These are phyloP conservation scores for Excoecaria cochinchinensis DNA, from an alignment of 345 rosid genomes.

Conservation along the genomic window DNA sequence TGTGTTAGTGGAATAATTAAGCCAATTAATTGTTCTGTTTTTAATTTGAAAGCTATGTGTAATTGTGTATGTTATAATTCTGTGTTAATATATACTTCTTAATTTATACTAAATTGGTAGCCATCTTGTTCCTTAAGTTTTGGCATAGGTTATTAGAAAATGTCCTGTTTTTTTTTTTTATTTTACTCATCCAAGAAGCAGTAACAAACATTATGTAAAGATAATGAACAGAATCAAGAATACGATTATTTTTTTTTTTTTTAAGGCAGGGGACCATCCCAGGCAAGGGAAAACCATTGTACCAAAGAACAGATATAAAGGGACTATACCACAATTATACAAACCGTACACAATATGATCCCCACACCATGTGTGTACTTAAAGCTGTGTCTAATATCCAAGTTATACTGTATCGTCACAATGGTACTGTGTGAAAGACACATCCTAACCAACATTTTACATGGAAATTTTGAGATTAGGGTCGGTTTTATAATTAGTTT, in stretches of 20 bases:
- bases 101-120: background rate
- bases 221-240: too few species aligned
- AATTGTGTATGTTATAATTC: background rate
- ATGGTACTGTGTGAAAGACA: too few species aligned
- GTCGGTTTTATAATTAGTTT: too few species aligned
- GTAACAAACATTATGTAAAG: too few species aligned
- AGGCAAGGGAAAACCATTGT: background rate
- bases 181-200: too few species aligned
- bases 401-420: background rate
- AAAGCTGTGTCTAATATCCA: background rate
- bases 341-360: background rate
- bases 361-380: conserved; percentile 1
- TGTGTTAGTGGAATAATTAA: background rate
- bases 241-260: too few species aligned
- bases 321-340: background rate
- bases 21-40: background rate
- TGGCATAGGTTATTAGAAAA: too few species aligned
- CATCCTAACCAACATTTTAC: too few species aligned
- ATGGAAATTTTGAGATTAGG: too few species aligned
- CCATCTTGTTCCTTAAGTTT: too few species aligned
- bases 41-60: background rate
- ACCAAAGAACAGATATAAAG: background rate
- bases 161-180: too few species aligned
- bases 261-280: too few species aligned
- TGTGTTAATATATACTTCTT: background rate